phyloP scores from a whole-genome alignment of 2,329 filamentous ascomycete genomes.

The Sarocladium oryzae region DNA sequence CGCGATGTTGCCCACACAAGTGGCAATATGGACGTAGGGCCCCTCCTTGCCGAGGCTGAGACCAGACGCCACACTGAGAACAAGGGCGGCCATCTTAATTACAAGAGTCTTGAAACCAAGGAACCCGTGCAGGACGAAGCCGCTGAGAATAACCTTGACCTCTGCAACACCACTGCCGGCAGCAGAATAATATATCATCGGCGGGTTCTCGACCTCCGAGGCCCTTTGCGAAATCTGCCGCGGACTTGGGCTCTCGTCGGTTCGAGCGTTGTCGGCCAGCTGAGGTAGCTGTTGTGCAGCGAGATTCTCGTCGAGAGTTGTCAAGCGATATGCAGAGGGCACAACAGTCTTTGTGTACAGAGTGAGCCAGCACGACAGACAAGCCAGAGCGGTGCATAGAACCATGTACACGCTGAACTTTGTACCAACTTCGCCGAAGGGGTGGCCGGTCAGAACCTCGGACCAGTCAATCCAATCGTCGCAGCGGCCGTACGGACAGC shows the following conservation, averaged over 20 bases:
- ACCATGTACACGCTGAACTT: constrained; percentile 72
- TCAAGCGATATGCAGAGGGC: constrained; percentile 77
- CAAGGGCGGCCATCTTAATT: constrained; percentile 75
- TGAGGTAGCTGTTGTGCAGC: constrained; percentile 52
- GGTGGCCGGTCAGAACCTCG: constrained; percentile 37
- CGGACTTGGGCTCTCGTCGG: constrained; percentile 39
- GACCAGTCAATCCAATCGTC: constrained; percentile 53
- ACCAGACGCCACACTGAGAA: constrained; percentile 87
- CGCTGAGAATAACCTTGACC: constrained; percentile 95
- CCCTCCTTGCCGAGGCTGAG: constrained; percentile 91
- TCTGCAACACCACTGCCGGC: constrained; percentile 95
- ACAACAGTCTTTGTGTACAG: constrained; percentile 90
- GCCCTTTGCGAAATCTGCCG: constrained; percentile 20
- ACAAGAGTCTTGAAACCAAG: constrained; percentile 80
- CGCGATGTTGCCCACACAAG: constrained; percentile 90
- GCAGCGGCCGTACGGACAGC: constrained; percentile 48
- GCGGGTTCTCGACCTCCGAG: constrained; percentile 40
- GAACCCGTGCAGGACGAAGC: constrained; percentile 94
- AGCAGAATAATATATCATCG: constrained; percentile 92
- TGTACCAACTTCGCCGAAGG: constrained; percentile 51
- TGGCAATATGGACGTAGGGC: constrained; percentile 94
- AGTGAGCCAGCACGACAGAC: constrained; percentile 70
- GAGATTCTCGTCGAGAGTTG: constrained; percentile 89
- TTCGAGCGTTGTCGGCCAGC: constrained; percentile 31
- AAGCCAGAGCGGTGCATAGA: constrained; percentile 63